Evolutionary conservation across 352 stramenopile species (phyloP).

Genomic region (Globisporangium acanthophoron): DNA sequence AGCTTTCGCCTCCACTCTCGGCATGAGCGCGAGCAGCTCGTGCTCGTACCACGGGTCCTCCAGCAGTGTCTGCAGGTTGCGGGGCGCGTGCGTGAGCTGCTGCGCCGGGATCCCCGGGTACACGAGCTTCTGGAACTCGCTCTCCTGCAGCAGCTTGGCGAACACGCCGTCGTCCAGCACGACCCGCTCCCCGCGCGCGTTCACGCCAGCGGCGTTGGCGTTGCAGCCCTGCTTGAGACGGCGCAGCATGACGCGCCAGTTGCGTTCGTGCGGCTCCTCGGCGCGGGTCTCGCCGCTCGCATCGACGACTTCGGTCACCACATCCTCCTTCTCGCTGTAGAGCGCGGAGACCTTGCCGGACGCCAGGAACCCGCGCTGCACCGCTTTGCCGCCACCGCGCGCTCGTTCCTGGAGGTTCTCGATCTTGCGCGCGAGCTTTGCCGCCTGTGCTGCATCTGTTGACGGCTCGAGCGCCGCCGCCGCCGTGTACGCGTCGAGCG

Average conservation of each 20-base stretch:
- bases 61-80: constrained; percentile 67
- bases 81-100: constrained; percentile 56
- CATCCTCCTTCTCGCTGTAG: constrained; percentile 62
- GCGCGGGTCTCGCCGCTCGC: constrained; percentile 12
- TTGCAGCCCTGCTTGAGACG: constrained; percentile 61
- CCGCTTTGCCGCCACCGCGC: not conserved
- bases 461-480: constrained; percentile 63
- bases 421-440: constrained; percentile 29
- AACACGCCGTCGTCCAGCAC: constrained; percentile 81
- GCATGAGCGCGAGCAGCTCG: constrained; percentile 75
- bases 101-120: constrained; percentile 74
- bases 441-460: constrained; percentile 46
- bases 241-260: constrained; percentile 62
- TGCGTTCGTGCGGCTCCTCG: constrained; percentile 31
- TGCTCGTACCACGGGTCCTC: constrained; percentile 78
- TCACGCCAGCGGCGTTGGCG: constrained; percentile 25
- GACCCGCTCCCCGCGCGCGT: constrained; percentile 46
- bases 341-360: constrained; percentile 25
- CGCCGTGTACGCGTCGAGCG: constrained; percentile 68
- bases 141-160: constrained; percentile 53
- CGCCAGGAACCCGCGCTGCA: constrained; percentile 53
- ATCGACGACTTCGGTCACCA: constrained; percentile 25
- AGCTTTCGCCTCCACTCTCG: constrained; percentile 72
- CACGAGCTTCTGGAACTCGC: constrained; percentile 72
- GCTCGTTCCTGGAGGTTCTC: constrained; percentile 4